Base-by-base conservation (phyloP, 2,329 filamentous ascomycete genomes). In the Gaeumannomyces sp. region DNA sequence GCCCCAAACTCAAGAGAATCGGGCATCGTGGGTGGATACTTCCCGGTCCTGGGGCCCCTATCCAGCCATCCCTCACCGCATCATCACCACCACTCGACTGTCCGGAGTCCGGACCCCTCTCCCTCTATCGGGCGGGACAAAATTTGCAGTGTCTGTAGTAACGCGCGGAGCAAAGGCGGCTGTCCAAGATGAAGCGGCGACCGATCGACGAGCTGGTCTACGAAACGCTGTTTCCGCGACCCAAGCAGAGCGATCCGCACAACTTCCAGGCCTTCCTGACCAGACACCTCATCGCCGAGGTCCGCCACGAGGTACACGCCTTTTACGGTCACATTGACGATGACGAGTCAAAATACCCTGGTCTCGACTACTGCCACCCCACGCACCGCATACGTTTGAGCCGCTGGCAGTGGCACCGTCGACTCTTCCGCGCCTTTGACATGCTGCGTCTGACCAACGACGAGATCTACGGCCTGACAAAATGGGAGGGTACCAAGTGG, bases 401-500 rank as follows among this genome's bases (percentile, higher is more conserved):
- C 70, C 88, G 90, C 66, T 93, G 89, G 81, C 85, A 83, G 22
- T 92, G 91, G 85, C 90, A 94, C 75, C 83, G 86, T 67, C 85
- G 88, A 65, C 83, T 94, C 16, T 93, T 94, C 75, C 85, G 87
- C 57, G 89, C 90, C 33, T 92, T 94, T 71, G 89, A 93, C 75
- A 78, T 76, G 31, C 81, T 93, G 29, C 82, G 82, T 59, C 80
- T 93, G 56, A 94, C 90, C 10, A 78, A 85, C 65, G 78, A 80
- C 70, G 90, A 94, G 73, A 91, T 94, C 69, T 81, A 85, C 64
- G 80, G 81, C 61, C 80, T 93, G 73, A 93, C 90, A 66, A 89
- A 90, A 72, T 94, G 90, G 90, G 90, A 93, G 78, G 90, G 90
- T 65, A 93, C 90, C 13, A 87, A 88, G 67, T 93, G 90, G 90